These are phyloP conservation scores for Epichloe amarillans DNA, from an alignment of 2,329 filamentous ascomycete species.

Conservation along the genomic window DNA sequence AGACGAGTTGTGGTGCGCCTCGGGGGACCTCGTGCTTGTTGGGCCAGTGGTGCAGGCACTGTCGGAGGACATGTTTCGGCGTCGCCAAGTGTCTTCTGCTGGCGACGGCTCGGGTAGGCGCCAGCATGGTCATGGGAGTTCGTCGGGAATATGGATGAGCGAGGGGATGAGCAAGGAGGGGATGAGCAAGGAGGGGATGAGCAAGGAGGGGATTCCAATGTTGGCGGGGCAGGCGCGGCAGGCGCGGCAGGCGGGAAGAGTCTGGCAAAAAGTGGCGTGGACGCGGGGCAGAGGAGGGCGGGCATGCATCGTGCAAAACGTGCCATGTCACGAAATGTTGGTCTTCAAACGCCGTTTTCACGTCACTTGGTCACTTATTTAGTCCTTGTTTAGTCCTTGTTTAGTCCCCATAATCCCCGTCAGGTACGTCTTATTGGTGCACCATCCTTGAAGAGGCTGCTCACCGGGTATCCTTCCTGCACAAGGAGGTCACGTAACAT, in stretches of 20 bases:
- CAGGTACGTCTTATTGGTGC: too few relatives aligned
- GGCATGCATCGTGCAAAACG: background rate
- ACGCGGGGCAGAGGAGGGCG: background rate
- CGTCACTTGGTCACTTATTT: too few relatives aligned
- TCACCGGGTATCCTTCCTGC: too few relatives aligned
- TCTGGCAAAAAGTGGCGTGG: background rate
- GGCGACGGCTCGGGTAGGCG: background rate
- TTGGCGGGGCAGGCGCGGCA: too few relatives aligned
- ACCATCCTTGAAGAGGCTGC: too few relatives aligned
- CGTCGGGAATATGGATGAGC: background rate
- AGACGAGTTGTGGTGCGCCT: conserved; percentile 6
- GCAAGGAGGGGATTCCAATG: background rate
- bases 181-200: background rate
- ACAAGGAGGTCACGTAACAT: too few relatives aligned
- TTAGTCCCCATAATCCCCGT: too few relatives aligned
- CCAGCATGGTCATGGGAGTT: background rate
- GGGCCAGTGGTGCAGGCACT: conserved; percentile 2
- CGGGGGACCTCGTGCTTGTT: conserved; percentile 7
- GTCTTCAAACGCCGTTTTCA: background rate
- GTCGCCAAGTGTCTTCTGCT: background rate
- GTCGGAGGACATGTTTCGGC: background rate
- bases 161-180: background rate
- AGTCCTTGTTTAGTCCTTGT: too few relatives aligned
- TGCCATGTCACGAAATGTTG: background rate
- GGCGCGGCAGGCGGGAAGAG: too few relatives aligned